Conservation (phyloP, 2,329 filamentous ascomycete genomes). For the Exophiala aquamarina region DNA sequence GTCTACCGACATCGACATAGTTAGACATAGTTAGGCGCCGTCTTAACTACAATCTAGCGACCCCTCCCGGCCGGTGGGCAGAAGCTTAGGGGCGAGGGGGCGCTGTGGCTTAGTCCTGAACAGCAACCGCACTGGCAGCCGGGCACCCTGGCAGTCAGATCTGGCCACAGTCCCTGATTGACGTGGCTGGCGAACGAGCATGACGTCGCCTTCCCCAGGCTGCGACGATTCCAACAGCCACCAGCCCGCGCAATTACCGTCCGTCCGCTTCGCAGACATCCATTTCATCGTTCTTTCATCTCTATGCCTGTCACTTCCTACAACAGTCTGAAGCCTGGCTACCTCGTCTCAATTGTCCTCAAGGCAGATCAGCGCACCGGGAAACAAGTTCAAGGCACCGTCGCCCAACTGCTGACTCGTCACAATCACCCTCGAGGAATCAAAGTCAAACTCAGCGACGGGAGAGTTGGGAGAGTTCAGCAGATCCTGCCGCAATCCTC, state of each 20-base stretch:
- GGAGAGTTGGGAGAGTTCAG: slow-evolving; percentile 73
- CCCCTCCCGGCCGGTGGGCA: no score
- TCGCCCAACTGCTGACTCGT: slow-evolving; percentile 68
- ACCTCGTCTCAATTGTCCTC: slow-evolving; percentile 69
- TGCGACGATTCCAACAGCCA: not conserved
- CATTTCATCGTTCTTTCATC: slow-evolving; percentile 1
- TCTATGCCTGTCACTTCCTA: slow-evolving; percentile 27
- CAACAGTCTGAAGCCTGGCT: slow-evolving; percentile 48
- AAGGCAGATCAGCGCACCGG: slow-evolving; percentile 77
- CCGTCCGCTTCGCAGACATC: not conserved
- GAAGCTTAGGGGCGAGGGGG: no score
- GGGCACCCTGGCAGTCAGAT: no score
- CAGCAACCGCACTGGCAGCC: no score
- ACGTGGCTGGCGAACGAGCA: no score
- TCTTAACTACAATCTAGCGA: no score
- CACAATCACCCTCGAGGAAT: slow-evolving; percentile 76
- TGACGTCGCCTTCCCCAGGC: not conserved
- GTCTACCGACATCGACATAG: no score
- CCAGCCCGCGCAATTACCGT: not conserved
- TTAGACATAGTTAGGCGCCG: no score
- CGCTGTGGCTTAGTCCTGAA: no score
- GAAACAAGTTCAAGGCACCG: slow-evolving; percentile 64
- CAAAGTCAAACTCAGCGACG: slow-evolving; percentile 72
- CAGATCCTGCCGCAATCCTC: slow-evolving; percentile 15
- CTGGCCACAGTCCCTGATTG: no score